Evolutionary conservation across 345 rosid genomes (phyloP).

Genomic region (Carallia pectinifolia): DNA sequence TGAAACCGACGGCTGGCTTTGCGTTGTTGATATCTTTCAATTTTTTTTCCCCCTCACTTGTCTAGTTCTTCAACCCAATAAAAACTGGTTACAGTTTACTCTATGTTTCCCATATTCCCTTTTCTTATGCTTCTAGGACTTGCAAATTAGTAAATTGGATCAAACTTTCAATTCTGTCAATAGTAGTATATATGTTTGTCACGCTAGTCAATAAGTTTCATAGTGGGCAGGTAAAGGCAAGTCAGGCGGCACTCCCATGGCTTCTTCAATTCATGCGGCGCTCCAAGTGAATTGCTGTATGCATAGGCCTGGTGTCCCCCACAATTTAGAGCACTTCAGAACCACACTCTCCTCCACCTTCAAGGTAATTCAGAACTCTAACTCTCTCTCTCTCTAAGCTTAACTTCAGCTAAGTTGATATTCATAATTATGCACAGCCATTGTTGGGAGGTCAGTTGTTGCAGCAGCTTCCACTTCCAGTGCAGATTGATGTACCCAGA

Average conservation of each 20-base stretch:
- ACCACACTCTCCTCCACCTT: slow-evolving; percentile 24
- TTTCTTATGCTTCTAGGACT: too few relatives aligned
- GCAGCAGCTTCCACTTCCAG: slow-evolving; percentile 17
- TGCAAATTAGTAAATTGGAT: too few relatives aligned
- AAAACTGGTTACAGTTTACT: too few relatives aligned
- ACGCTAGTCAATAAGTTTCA: too few relatives aligned
- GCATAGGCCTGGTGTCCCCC: slow-evolving; percentile 21
- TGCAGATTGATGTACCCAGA: slow-evolving; percentile 16
- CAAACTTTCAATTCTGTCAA: too few relatives aligned
- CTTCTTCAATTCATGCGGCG: slow-evolving; percentile 18
- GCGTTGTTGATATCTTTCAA: too few relatives aligned
- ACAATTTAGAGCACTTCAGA: slow-evolving; percentile 21
- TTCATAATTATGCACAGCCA: slow-evolving; percentile 23
- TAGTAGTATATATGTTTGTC: too few relatives aligned
- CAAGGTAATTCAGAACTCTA: slow-evolving; percentile 21
- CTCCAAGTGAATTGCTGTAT: slow-evolving; percentile 27
- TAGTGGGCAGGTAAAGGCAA: too few relatives aligned
- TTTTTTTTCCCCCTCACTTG: too few relatives aligned
- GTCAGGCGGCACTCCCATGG: slow-evolving; percentile 12
- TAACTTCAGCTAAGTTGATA: background rate
- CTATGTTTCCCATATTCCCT: too few relatives aligned
- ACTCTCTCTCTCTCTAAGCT: background rate
- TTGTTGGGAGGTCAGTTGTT: slow-evolving; percentile 10
- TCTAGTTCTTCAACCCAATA: too few relatives aligned
- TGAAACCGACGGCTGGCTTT: too few relatives aligned